Percentiles rank a stretch among this genome's conserved stretches.
phyloP scores from a whole-genome alignment of 352 stramenopile species.

The Sclerospora graminicola region DNA sequence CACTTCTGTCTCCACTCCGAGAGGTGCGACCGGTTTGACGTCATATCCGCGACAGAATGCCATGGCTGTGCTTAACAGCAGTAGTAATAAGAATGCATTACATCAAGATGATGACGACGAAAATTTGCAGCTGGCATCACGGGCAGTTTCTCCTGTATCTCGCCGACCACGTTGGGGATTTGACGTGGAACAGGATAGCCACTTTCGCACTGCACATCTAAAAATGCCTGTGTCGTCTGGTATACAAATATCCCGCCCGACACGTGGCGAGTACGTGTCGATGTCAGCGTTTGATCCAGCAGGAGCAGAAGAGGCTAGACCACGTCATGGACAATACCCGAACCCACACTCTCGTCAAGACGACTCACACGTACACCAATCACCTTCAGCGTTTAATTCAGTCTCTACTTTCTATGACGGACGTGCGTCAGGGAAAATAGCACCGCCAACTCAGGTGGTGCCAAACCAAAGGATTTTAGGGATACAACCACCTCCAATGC shows the following conservation, averaged over 20 bases:
- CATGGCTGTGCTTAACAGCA: conserved; percentile 11
- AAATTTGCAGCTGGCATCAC: conserved; percentile 11
- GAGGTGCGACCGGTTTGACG: conserved; percentile 4
- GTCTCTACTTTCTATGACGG: conserved; percentile 12
- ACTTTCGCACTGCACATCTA: conserved; percentile 13
- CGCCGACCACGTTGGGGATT: conserved; percentile 17
- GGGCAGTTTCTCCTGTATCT: conserved; percentile 9
- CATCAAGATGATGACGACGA: conserved; percentile 8
- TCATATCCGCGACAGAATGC: conserved; percentile 4
- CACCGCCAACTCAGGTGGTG: background rate
- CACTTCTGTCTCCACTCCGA: conserved; percentile 1
- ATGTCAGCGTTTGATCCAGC: conserved; percentile 4
- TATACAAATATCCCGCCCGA: conserved; percentile 10
- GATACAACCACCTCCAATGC: conserved; percentile 10
- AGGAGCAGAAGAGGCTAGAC: conserved; percentile 4
- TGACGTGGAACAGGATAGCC: conserved; percentile 16
- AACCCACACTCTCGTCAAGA: conserved; percentile 15
- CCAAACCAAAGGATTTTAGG: conserved; percentile 5
- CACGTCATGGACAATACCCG: conserved; percentile 14
- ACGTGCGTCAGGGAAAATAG: conserved; percentile 6
- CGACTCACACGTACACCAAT: conserved; percentile 9
- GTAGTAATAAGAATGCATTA: conserved; percentile 13
- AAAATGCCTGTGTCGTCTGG: conserved; percentile 9
- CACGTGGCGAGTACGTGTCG: conserved; percentile 12
- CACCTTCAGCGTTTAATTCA: conserved; percentile 5